Base-by-base conservation (phyloP, 176 grass and related monocot genomes). In the Eleusine coracana region DNA sequence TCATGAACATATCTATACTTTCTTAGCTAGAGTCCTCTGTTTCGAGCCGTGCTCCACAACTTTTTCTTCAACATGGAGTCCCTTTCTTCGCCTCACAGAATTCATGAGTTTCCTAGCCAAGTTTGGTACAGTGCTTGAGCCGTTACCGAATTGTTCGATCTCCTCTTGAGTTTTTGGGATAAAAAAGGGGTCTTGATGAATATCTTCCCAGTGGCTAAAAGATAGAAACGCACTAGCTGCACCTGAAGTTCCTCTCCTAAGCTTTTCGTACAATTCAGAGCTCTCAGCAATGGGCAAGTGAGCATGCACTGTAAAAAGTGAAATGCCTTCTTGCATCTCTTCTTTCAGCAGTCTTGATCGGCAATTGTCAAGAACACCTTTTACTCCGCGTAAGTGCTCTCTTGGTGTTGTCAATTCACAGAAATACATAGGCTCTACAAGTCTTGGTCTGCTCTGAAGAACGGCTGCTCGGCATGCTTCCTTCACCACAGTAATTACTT, bases 41-140 rank as follows among this genome's bases (percentile, higher is more conserved):
- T 94, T 97, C 50, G 95, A 91, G 28, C 90, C 95, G 63, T 94
- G 92, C 60, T 94, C 87, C 21, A 97, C 95, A 29, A 94, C 92
- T 76, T 94, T 94, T 73, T 97, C 90, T 70, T 97, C 92, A 11
- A 97, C 88, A 82, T 85, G 88, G 27, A 97, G 80, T 18, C 95
- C 92, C 76, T 97, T 97, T 74, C 90, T 90, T 77, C 44, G 44
- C 44, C 44, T 46, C 44, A 46, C 44, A 46, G 44, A 46, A 46
- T 46, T 46, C 44, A 46, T 46, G 44, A 46, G 44, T 10, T 88
- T 66, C 62, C 49, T 52, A 52, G 49, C 49, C 49, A 52, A 52
- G 49, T 52, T 52, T 46, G 44, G 44, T 14, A 52, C 10, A 52
- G 10, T 88, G 1, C 44, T 46, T 46, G 10, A 46, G 44, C 44